Percentiles rank a stretch among this genome's conserved stretches.
Conservation (phyloP, 1,284 basidiomycete genomes). For the Ustilago sp. region DNA sequence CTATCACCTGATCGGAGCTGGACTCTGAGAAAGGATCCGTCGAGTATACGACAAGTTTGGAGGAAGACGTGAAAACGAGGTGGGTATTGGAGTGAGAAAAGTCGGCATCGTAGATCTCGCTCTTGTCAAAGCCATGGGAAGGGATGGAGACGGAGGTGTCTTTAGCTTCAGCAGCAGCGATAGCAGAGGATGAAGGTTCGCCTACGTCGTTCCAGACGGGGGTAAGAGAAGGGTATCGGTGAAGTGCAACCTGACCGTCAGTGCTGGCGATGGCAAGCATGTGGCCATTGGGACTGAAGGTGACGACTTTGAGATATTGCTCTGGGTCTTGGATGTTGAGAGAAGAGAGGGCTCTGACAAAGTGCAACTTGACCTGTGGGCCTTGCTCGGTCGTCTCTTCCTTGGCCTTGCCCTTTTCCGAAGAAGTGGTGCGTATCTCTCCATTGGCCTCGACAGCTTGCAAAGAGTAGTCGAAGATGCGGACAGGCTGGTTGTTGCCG, state of each 20-base stretch:
- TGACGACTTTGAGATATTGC: slow-evolving; percentile 53
- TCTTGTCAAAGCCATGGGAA: slow-evolving; percentile 47
- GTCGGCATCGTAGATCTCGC: slow-evolving; percentile 65
- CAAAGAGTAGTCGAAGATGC: slow-evolving; percentile 54
- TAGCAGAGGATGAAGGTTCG: slow-evolving; percentile 30
- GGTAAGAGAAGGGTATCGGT: slow-evolving; percentile 58
- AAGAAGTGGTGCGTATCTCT: slow-evolving; percentile 1
- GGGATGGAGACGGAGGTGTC: slow-evolving; percentile 48
- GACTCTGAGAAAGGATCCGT: slow-evolving; percentile 47
- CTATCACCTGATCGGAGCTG: slow-evolving; percentile 11
- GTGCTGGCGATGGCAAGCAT: slow-evolving; percentile 61
- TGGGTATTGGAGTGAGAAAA: slow-evolving; percentile 63
- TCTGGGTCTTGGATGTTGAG: slow-evolving; percentile 57
- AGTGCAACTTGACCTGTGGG: slow-evolving; percentile 31
- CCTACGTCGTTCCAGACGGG: slow-evolving; percentile 47
- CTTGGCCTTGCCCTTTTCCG: slow-evolving; percentile 35
- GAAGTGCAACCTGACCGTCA: slow-evolving; percentile 59
- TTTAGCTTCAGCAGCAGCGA: slow-evolving; percentile 41
- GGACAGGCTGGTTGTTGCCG: slow-evolving; percentile 55
- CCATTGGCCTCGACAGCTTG: not conserved
- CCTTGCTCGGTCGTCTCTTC: slow-evolving; percentile 11
- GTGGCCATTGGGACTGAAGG: slow-evolving; percentile 58
- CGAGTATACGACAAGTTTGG: slow-evolving; percentile 56
- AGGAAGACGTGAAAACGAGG: slow-evolving; percentile 58
- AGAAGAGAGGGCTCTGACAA: slow-evolving; percentile 29